These are phyloP conservation scores for Acacia crassicarpa DNA, from an alignment of 306 rosid genomes.

Conservation along the genomic window DNA sequence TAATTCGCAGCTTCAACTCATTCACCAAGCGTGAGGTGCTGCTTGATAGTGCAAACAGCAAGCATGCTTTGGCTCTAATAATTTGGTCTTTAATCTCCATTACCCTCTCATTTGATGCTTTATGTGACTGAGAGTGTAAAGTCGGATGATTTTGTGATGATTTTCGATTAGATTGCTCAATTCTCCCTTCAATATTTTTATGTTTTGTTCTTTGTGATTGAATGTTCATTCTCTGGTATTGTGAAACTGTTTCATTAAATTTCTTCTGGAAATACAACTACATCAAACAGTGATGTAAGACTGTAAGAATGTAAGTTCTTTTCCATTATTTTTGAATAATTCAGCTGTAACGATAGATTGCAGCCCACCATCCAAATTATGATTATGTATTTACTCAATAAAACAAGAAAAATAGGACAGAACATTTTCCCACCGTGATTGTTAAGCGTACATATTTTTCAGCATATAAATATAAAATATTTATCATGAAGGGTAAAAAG, in stretches of 20 bases:
- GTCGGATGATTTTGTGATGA: conserved; percentile 38
- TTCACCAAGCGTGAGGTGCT: conserved; percentile 70
- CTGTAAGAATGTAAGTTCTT: neutral
- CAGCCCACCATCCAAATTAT: conserved; percentile 1
- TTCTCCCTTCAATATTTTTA: conserved; percentile 36
- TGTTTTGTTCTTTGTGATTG: conserved; percentile 31
- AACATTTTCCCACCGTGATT: conserved; percentile 19
- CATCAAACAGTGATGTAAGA: conserved; percentile 13
- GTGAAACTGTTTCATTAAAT: conserved; percentile 33
- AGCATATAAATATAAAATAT: no score
- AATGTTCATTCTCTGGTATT: conserved; percentile 35
- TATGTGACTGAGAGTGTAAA: conserved; percentile 30
- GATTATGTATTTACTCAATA: conserved; percentile 13
- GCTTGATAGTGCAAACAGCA: conserved; percentile 62
- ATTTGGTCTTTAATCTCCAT: conserved; percentile 83
- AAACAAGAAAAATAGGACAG: neutral
- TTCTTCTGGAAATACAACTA: conserved; percentile 48
- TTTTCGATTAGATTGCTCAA: conserved; percentile 28
- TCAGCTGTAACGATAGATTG: conserved; percentile 8
- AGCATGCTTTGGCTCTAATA: conserved; percentile 79
- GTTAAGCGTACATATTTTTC: no score
- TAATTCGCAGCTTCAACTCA: conserved; percentile 78
- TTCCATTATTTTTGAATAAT: neutral
- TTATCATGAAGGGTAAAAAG: no score
- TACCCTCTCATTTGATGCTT: conserved; percentile 53